phyloP scores from a whole-genome alignment of 768 basidiomycete genomes.

The Mycena polygramma region DNA sequence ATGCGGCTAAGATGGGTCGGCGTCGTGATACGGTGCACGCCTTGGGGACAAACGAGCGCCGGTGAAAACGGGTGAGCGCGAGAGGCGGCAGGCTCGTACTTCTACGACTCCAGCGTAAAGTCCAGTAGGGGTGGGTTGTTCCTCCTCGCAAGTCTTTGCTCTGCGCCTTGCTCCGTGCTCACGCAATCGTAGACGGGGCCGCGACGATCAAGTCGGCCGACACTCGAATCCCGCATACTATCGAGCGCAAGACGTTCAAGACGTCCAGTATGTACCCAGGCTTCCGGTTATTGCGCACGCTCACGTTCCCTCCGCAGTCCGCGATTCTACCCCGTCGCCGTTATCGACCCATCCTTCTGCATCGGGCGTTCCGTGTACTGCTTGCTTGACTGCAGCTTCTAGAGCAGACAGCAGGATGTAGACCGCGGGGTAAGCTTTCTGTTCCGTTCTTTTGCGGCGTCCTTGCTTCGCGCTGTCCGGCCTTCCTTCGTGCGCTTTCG shows the following conservation, averaged over 20 bases:
- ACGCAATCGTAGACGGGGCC: constrained; percentile 49
- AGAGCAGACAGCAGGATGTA: constrained; percentile 92
- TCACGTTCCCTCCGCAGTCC: constrained; percentile 63
- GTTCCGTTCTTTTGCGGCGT: not conserved
- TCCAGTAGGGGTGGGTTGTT: constrained; percentile 77
- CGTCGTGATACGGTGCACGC: constrained; percentile 88
- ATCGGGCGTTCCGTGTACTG: constrained; percentile 96
- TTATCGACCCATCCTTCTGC: constrained; percentile 99
- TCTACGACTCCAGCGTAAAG: constrained; percentile 73
- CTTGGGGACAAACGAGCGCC: constrained; percentile 89
- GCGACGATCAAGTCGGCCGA: constrained; percentile 69
- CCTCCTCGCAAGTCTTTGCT: constrained; percentile 5
- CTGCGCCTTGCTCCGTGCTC: not conserved
- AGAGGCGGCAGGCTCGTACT: constrained; percentile 65
- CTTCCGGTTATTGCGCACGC: not conserved
- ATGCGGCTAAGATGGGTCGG: constrained; percentile 86
- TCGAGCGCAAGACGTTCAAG: constrained; percentile 89
- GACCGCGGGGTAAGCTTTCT: constrained; percentile 82
- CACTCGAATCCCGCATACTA: constrained; percentile 75
- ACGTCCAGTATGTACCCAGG: constrained; percentile 74
- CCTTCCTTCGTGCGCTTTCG: not conserved
- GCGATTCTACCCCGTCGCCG: constrained; percentile 98
- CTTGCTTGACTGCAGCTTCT: constrained; percentile 95
- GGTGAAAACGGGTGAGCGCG: constrained; percentile 90
- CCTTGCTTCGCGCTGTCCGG: constrained; percentile 19